phyloP scores from a whole-genome alignment of 1,284 basidiomycete species.

The Sporisorium graminicola region DNA sequence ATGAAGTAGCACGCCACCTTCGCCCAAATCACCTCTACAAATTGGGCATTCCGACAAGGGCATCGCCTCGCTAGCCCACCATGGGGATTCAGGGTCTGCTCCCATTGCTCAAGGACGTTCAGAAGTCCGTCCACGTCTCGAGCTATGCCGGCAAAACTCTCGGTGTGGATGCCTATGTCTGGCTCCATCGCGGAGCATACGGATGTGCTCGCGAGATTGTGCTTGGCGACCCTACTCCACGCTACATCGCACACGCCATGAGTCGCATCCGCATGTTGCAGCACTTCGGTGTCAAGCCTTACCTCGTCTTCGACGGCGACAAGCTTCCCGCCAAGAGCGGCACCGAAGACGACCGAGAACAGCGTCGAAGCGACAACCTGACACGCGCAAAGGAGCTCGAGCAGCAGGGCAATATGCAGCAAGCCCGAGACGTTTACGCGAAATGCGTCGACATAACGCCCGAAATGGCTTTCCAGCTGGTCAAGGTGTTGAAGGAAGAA shows the following conservation, averaged over 20 bases:
- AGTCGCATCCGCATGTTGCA: conserved; percentile 86
- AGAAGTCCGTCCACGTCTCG: conserved; percentile 49
- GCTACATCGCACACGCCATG: conserved; percentile 98
- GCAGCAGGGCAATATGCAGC: conserved; percentile 80
- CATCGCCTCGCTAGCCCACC: neutral
- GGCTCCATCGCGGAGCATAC: conserved; percentile 95
- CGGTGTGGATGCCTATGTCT: conserved; percentile 91
- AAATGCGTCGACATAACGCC: conserved; percentile 97
- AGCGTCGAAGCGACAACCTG: conserved; percentile 75
- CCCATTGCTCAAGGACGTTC: conserved; percentile 88
- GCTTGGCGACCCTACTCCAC: conserved; percentile 81
- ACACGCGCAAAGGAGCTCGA: conserved; percentile 80
- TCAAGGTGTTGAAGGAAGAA: conserved; percentile 78
- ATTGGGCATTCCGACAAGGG: no score
- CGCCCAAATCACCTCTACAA: neutral
- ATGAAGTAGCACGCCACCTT: neutral
- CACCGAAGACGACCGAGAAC: conserved; percentile 85
- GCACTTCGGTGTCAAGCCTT: conserved; percentile 86
- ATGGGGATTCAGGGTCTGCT: conserved; percentile 90
- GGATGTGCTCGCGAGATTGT: conserved; percentile 89
- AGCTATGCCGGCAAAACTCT: conserved; percentile 70
- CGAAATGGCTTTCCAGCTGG: conserved; percentile 95
- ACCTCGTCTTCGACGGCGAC: conserved; percentile 96
- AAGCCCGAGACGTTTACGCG: conserved; percentile 88
- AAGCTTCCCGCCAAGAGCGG: conserved; percentile 91